phyloP scores from a whole-genome alignment of 345 rosid species.

The Lumnitzera racemosa region DNA sequence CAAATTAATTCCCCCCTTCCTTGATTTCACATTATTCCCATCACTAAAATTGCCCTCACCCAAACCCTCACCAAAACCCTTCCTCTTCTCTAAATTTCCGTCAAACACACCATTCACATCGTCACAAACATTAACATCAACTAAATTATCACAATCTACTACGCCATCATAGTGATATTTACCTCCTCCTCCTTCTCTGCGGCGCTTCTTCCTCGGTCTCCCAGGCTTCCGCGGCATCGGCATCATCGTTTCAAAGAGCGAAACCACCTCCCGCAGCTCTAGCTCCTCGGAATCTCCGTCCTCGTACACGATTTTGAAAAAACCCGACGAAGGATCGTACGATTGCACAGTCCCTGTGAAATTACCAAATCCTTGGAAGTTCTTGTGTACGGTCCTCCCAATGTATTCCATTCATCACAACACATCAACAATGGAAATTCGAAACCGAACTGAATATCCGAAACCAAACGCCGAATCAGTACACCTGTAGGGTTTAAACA shows the following conservation, averaged over 20 bases:
- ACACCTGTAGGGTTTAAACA: too few species aligned
- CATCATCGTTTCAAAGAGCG: slow-evolving; percentile 18
- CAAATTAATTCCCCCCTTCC: slow-evolving; percentile 19
- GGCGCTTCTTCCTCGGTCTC: slow-evolving; percentile 47
- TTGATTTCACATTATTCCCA: neutral
- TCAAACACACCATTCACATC: slow-evolving; percentile 5
- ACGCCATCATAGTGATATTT: neutral
- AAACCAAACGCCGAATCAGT: too few species aligned
- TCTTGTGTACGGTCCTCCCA: slow-evolving; percentile 57
- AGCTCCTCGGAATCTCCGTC: slow-evolving; percentile 64
- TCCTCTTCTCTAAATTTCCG: neutral
- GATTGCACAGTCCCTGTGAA: slow-evolving; percentile 49
- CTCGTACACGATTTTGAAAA: slow-evolving; percentile 50
- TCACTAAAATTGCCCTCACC: neutral
- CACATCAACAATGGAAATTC: neutral
- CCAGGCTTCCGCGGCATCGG: slow-evolving; percentile 23
- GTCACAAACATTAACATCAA: neutral
- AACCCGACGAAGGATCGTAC: slow-evolving; percentile 44
- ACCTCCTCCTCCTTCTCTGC: slow-evolving; percentile 25
- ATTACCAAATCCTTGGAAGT: slow-evolving; percentile 35
- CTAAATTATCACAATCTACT: slow-evolving; percentile 13
- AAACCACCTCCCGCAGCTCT: slow-evolving; percentile 32
- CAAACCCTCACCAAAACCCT: slow-evolving; percentile 1
- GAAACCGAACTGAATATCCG: neutral
- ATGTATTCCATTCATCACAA: slow-evolving; percentile 42